phyloP scores from a whole-genome alignment of 352 stramenopile species.

The Phytopythium helicoides region DNA sequence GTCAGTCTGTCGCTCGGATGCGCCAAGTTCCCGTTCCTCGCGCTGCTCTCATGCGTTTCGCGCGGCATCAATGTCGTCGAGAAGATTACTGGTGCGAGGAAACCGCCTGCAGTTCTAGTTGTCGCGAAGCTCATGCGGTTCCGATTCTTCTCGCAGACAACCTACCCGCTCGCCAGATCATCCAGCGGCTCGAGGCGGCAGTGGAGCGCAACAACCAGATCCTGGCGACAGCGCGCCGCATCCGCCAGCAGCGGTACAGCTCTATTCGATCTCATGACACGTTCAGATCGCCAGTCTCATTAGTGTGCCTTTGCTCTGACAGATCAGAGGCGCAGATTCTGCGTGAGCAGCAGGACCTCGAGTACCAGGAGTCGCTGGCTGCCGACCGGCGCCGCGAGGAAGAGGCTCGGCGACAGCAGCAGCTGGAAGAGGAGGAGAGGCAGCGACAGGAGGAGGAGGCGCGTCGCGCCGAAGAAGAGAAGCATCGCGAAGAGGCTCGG shows the following conservation, averaged over 20 bases:
- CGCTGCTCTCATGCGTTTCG: slow-evolving; percentile 75
- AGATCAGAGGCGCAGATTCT: slow-evolving; percentile 85
- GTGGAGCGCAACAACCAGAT: slow-evolving; percentile 78
- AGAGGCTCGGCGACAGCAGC: slow-evolving; percentile 39
- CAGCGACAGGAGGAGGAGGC: slow-evolving; percentile 39
- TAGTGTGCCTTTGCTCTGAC: background rate
- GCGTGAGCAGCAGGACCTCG: slow-evolving; percentile 91
- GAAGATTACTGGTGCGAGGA: slow-evolving; percentile 68
- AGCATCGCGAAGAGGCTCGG: slow-evolving; percentile 24
- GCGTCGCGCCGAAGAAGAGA: slow-evolving; percentile 21
- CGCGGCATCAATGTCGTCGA: slow-evolving; percentile 81
- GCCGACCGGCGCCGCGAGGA: slow-evolving; percentile 86
- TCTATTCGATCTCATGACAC: background rate
- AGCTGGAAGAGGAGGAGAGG: slow-evolving; percentile 38
- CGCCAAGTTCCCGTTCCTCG: slow-evolving; percentile 77
- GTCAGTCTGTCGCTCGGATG: slow-evolving; percentile 84
- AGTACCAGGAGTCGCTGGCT: slow-evolving; percentile 91
- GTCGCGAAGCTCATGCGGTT: too few species aligned
- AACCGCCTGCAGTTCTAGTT: background rate
- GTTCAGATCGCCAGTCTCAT: too few species aligned
- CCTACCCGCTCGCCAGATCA: slow-evolving; percentile 53
- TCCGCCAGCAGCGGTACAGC: slow-evolving; percentile 58
- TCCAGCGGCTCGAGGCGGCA: slow-evolving; percentile 51
- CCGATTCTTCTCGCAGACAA: slow-evolving; percentile 30
- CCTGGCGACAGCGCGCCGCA: slow-evolving; percentile 58